Evolutionary conservation across 108 stramenopile species (phyloP).

Genomic region (Nannochloropsis gaditana): DNA sequence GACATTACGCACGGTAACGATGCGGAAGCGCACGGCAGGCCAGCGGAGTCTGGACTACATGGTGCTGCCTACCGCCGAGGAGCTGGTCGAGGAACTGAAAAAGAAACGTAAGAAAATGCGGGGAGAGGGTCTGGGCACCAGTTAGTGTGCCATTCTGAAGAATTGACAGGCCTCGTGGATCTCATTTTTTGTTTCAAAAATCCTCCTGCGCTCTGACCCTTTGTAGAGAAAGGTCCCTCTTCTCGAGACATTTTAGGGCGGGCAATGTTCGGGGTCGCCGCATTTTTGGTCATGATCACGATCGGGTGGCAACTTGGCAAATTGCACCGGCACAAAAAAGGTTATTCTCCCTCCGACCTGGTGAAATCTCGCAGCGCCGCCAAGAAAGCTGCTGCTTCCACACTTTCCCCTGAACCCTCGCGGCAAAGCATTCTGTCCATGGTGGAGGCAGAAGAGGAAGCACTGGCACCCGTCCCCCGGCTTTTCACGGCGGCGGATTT

Average conservation of each 20-base stretch:
- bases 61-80: not conserved
- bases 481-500: not conserved
- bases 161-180: too few species aligned
- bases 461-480: not conserved
- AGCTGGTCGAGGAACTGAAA: not conserved
- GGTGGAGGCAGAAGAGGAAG: not conserved
- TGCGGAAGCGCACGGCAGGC: not conserved
- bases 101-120: not conserved
- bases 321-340: not conserved
- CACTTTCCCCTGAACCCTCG: not conserved
- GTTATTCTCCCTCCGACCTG: not conserved
- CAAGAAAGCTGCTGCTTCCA: not conserved
- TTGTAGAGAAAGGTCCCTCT: not conserved
- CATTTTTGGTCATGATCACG: not conserved
- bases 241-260: not conserved
- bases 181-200: too few species aligned
- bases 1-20: not conserved
- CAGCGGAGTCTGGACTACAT: conserved; percentile 19
- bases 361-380: not conserved
- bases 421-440: not conserved
- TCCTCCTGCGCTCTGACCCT: too few species aligned
- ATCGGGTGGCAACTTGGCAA: not conserved
- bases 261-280: not conserved
- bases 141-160: too few species aligned
- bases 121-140: not conserved